Evolutionary conservation across 345 rosid genomes (phyloP).

Genomic region (Hibiscus syriacus): DNA sequence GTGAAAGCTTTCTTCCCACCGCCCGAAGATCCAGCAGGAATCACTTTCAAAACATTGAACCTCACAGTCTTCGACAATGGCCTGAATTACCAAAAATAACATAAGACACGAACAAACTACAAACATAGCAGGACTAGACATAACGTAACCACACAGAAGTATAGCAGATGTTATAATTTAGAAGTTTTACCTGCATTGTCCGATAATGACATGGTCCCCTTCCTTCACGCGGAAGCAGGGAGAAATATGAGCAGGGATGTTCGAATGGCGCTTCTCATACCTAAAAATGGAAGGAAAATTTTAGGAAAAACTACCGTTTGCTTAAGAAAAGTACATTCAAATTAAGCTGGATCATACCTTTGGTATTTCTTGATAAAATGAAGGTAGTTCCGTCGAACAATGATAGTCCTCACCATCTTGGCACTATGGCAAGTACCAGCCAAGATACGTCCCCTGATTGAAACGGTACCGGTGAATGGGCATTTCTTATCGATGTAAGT

Average conservation of each 20-base stretch:
- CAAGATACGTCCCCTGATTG: too few species aligned
- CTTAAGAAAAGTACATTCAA: too few species aligned
- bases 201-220: background rate
- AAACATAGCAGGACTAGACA: background rate
- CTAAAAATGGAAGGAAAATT: background rate
- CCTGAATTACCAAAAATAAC: background rate
- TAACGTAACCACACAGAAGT: background rate
- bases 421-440: too few species aligned
- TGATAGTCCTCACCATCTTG: too few species aligned
- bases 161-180: background rate
- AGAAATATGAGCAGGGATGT: too few species aligned
- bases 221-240: too few species aligned
- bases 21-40: conserved; percentile 70
- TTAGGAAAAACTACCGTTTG: too few species aligned
- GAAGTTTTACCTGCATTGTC: background rate
- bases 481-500: too few species aligned
- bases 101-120: too few species aligned
- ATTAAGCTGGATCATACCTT: conserved; percentile 5
- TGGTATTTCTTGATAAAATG: conserved; percentile 13
- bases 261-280: too few species aligned
- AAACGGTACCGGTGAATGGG: too few species aligned
- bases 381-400: too few species aligned
- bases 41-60: conserved; percentile 69
- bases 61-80: conserved; percentile 65
- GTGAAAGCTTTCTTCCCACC: conserved; percentile 66